phyloP scores from a whole-genome alignment of 495 filamentous ascomycete genomes.

The Penicillium macrosclerotiorum region DNA sequence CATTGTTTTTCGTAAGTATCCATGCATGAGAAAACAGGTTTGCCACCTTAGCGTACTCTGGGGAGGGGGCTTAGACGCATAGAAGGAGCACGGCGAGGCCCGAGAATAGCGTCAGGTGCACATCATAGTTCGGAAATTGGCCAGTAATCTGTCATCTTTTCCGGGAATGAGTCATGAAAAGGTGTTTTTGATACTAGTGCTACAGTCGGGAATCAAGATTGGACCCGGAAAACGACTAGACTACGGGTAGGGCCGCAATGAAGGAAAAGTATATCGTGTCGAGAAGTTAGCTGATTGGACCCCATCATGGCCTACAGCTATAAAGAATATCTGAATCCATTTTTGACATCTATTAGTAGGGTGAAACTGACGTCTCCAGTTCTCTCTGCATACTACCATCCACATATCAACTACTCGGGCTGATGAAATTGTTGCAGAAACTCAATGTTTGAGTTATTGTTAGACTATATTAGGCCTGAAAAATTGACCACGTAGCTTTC shows the following conservation, averaged over 20 bases:
- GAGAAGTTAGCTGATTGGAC: not conserved
- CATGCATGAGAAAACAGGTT: constrained; percentile 6
- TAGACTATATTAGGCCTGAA: too few relatives aligned
- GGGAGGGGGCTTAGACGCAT: not conserved
- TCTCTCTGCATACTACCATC: too few relatives aligned
- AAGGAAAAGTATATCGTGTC: constrained; percentile 3
- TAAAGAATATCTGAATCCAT: not conserved
- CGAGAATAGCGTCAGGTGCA: constrained; percentile 14
- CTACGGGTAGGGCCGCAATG: constrained; percentile 12
- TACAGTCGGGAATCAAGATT: not conserved
- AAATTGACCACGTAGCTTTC: too few relatives aligned
- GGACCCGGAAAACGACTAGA: constrained; percentile 2
- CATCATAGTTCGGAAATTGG: not conserved
- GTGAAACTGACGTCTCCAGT: too few relatives aligned
- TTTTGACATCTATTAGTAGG: too few relatives aligned
- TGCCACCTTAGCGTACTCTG: constrained; percentile 4
- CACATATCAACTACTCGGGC: too few relatives aligned
- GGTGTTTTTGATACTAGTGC: not conserved
- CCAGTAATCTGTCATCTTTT: constrained; percentile 6
- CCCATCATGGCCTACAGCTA: constrained; percentile 2
- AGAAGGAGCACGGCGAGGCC: constrained; percentile 11
- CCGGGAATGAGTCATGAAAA: constrained; percentile 5
- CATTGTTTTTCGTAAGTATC: not conserved
- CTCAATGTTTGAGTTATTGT: too few relatives aligned
- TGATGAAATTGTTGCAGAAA: too few relatives aligned